Percentiles rank a stretch among this genome's conserved stretches.
phyloP scores from a whole-genome alignment of 441 rosid genomes.

The Rhodomyrtus psidioides region DNA sequence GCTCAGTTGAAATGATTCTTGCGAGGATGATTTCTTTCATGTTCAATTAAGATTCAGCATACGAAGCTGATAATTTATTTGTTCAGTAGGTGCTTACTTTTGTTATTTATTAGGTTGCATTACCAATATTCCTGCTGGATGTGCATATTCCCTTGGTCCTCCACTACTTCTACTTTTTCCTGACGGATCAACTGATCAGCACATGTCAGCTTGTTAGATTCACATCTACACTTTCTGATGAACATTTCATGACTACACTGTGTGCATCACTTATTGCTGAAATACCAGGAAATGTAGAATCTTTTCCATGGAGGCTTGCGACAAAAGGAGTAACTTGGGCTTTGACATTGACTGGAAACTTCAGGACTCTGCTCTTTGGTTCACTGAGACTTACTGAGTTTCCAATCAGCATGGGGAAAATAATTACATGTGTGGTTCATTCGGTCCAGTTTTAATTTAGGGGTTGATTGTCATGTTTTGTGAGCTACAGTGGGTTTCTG shows the following conservation, averaged over 20 bases:
- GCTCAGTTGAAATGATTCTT: neutral
- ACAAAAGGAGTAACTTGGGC: neutral
- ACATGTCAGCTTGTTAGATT: neutral
- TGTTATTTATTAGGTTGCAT: neutral
- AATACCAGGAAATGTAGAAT: neutral
- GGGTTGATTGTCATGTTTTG: neutral
- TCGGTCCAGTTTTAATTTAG: neutral
- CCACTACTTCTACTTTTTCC: neutral
- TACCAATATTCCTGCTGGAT: neutral
- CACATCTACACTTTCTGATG: neutral
- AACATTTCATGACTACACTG: neutral
- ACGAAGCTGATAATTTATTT: neutral
- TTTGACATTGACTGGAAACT: neutral
- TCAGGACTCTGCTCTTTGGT: neutral
- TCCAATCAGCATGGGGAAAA: neutral
- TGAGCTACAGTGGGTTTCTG: neutral
- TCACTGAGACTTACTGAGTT: neutral
- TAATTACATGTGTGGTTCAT: neutral
- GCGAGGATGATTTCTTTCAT: neutral
- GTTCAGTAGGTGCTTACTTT: neutral
- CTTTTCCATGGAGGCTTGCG: neutral
- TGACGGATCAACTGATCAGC: neutral
- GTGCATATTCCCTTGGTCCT: neutral
- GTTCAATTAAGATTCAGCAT: neutral
- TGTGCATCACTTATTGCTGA: neutral